Percentiles rank a stretch among this genome's conserved stretches.
Conservation (phyloP, 768 basidiomycete species). For the Heimioporus sp. region DNA sequence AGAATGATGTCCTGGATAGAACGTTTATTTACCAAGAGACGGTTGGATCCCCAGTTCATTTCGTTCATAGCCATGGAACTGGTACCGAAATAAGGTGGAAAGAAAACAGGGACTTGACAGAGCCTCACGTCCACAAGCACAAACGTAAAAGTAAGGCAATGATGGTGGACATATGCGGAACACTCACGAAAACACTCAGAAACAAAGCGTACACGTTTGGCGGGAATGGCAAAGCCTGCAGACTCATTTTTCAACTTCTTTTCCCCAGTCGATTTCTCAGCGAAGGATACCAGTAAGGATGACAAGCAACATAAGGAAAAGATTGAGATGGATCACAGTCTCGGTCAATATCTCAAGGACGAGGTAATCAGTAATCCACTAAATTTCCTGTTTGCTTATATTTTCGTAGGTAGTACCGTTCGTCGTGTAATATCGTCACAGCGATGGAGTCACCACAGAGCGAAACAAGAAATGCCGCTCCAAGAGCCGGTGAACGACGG, state of each 20-base stretch:
- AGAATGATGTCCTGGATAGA: slow-evolving; percentile 81
- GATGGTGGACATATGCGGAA: neutral
- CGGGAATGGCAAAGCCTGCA: slow-evolving; percentile 83
- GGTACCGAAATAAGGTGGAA: slow-evolving; percentile 96
- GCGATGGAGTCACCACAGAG: too few species aligned
- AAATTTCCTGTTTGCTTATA: too few species aligned
- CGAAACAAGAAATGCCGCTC: too few species aligned
- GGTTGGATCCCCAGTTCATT: slow-evolving; percentile 94
- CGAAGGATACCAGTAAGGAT: slow-evolving; percentile 72
- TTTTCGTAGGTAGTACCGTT: slow-evolving; percentile 81
- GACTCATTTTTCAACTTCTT: slow-evolving; percentile 99
- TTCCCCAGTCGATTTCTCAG: slow-evolving; percentile 69
- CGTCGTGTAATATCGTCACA: too few species aligned
- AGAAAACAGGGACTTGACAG: slow-evolving; percentile 96
- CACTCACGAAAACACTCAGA: slow-evolving; percentile 39
- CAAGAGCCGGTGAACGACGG: too few species aligned
- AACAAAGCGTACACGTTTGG: slow-evolving; percentile 79
- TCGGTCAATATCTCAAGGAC: slow-evolving; percentile 97
- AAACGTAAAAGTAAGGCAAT: slow-evolving; percentile 82
- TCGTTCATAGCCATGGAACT: slow-evolving; percentile 91
- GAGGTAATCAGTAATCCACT: slow-evolving; percentile 62
- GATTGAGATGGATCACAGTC: slow-evolving; percentile 95
- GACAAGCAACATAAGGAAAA: slow-evolving; percentile 91
- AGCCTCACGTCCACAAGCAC: slow-evolving; percentile 98
- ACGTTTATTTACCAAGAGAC: slow-evolving; percentile 92